Conservation (phyloP, 768 basidiomycete species). For the Leccinum truebloodii region DNA sequence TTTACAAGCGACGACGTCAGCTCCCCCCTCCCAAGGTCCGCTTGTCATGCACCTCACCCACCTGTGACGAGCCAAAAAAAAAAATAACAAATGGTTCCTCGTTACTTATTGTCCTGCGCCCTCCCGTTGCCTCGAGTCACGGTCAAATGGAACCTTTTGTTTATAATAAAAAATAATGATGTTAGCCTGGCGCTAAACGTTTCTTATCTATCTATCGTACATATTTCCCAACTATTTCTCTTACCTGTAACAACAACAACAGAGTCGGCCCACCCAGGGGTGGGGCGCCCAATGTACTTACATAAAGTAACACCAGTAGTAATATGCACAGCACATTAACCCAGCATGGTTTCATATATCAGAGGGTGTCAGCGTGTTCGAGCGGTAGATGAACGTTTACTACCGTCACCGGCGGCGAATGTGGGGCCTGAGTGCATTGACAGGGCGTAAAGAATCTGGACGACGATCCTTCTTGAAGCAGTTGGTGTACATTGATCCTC, state of each 20-base stretch:
- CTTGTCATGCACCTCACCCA: slow-evolving; percentile 1
- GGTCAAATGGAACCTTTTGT: slow-evolving; percentile 2
- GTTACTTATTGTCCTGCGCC: slow-evolving; percentile 16
- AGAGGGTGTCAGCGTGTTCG: neutral
- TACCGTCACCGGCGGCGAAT: neutral
- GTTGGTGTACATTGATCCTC: neutral
- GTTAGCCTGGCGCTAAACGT: slow-evolving; percentile 22
- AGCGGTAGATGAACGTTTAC: neutral
- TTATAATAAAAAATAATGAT: neutral
- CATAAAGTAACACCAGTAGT: slow-evolving; percentile 10
- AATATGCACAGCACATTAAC: slow-evolving; percentile 2
- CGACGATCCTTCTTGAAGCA: slow-evolving; percentile 15
- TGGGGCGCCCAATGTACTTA: slow-evolving; percentile 17
- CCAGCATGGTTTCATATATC: slow-evolving; percentile 1
- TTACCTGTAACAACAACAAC: slow-evolving; percentile 1
- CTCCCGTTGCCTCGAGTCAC: slow-evolving; percentile 10
- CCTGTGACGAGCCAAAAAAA: neutral
- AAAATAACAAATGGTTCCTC: slow-evolving; percentile 1
- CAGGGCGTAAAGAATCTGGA: too few relatives aligned
- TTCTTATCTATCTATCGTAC: slow-evolving; percentile 24
- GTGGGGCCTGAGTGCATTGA: too few relatives aligned
- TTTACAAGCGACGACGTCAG: slow-evolving; percentile 9
- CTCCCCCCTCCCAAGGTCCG: slow-evolving; percentile 3
- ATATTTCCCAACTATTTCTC: slow-evolving; percentile 20
- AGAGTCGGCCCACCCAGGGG: neutral